Conservation (phyloP, 2,329 filamentous ascomycete species). For the Microsporum ferrugineum region DNA sequence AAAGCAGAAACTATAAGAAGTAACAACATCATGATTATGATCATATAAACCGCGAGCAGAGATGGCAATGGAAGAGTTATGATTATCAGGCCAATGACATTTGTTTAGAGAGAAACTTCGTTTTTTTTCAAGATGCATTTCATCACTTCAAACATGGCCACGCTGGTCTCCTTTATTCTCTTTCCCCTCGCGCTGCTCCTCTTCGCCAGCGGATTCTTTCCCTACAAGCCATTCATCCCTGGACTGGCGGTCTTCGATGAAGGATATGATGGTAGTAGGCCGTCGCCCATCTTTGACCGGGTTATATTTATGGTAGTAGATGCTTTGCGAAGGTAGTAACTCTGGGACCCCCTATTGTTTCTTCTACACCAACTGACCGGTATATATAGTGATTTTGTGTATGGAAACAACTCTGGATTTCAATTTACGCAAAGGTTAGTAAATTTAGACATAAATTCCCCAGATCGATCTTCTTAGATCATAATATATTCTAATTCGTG, state of each 20-base stretch:
- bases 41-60: not conserved
- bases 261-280: constrained; percentile 42
- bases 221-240: constrained; percentile 86
- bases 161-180: constrained; percentile 55
- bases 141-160: not conserved
- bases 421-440: constrained; percentile 70
- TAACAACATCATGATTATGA: not conserved
- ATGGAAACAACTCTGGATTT: constrained; percentile 67
- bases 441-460: constrained; percentile 3
- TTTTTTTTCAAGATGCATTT: not conserved
- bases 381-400: constrained; percentile 77
- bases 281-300: constrained; percentile 67
- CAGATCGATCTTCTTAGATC: not conserved
- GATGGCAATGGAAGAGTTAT: not conserved
- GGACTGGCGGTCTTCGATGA: constrained; percentile 58
- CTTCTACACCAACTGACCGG: not conserved
- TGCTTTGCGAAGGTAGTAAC: constrained; percentile 65
- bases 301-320: constrained; percentile 97
- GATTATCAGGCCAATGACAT: not conserved
- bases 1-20: not conserved
- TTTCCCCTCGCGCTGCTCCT: constrained; percentile 61
- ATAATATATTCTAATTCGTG: constrained; percentile 2
- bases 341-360: constrained; percentile 2
- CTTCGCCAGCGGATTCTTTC: constrained; percentile 90
- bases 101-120: not conserved